These are phyloP conservation scores for Suhomyces anneliseae DNA, from an alignment of 1,139 yeast species.

Conservation along the genomic window DNA sequence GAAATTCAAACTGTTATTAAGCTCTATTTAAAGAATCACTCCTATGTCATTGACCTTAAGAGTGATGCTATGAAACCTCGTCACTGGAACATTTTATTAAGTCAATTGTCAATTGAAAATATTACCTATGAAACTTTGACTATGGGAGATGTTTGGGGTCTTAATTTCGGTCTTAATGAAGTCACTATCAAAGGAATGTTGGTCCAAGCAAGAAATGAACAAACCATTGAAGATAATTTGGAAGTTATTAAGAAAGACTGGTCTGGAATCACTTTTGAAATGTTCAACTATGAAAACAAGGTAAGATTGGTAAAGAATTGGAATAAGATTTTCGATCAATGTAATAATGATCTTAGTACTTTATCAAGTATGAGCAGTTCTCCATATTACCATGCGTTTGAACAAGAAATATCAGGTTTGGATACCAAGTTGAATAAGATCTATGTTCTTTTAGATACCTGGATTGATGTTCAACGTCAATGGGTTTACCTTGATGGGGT, in stretches of 20 bases:
- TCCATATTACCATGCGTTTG: constrained; percentile 60
- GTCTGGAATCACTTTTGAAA: constrained; percentile 51
- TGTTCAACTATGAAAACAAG: constrained; percentile 54
- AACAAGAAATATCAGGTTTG: constrained; percentile 55
- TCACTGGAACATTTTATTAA: constrained; percentile 66
- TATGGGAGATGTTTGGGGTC: constrained; percentile 62
- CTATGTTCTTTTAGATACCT: constrained; percentile 56
- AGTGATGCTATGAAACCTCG: constrained; percentile 60
- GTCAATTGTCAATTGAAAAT: constrained; percentile 22
- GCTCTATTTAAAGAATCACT: constrained; percentile 36
- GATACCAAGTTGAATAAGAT: constrained; percentile 57
- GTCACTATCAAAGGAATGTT: constrained; percentile 49
- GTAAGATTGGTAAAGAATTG: constrained; percentile 67
- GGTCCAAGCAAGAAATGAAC: constrained; percentile 72
- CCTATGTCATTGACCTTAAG: constrained; percentile 50
- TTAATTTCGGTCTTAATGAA: constrained; percentile 52
- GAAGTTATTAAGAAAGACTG: constrained; percentile 49
- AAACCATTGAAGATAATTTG: constrained; percentile 59
- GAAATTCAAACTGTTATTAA: constrained; percentile 52
- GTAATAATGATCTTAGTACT: constrained; percentile 61
- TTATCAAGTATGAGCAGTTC: constrained; percentile 75
- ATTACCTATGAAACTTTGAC: constrained; percentile 28
- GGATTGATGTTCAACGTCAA: constrained; percentile 87
- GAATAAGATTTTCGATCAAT: constrained; percentile 60
- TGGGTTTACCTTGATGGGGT: constrained; percentile 88